These are phyloP conservation scores for Fusarium irregulare DNA, from an alignment of 2,329 filamentous ascomycete species.

Conservation along the genomic window DNA sequence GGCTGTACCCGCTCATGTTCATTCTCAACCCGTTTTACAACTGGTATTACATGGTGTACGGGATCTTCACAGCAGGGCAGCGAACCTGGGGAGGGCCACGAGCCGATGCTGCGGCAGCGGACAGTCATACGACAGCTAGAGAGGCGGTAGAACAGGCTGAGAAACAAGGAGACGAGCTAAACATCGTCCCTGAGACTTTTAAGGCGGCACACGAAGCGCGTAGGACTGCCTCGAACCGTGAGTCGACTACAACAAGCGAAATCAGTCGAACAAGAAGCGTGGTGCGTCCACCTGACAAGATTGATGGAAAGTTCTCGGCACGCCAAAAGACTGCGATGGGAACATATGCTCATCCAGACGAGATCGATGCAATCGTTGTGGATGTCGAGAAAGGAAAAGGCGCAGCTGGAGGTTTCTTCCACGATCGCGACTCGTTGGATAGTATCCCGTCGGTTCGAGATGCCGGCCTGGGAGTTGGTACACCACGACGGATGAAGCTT, in stretches of 20 bases:
- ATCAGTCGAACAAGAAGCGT: constrained; percentile 64
- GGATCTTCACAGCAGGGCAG: constrained; percentile 93
- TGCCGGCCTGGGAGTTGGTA: constrained; percentile 68
- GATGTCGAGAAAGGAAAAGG: constrained; percentile 45
- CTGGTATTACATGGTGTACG: constrained; percentile 98
- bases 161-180: constrained; percentile 85
- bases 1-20: constrained; percentile 96
- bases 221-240: constrained; percentile 47
- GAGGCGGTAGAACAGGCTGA: constrained; percentile 87
- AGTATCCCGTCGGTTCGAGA: constrained; percentile 71
- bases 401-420: background rate
- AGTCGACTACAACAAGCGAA: constrained; percentile 46
- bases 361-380: constrained; percentile 55
- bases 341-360: constrained; percentile 76
- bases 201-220: constrained; percentile 67
- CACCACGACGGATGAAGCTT: constrained; percentile 76
- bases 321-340: constrained; percentile 75
- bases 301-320: constrained; percentile 83
- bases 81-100: constrained; percentile 95
- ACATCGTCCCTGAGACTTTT: constrained; percentile 89
- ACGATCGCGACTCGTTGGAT: constrained; percentile 70
- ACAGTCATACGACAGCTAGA: constrained; percentile 78
- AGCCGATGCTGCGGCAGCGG: constrained; percentile 86
- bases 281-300: constrained; percentile 76
- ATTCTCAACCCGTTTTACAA: constrained; percentile 96